phyloP scores from a whole-genome alignment of 139 green algal species.

The Microglena sp. region DNA sequence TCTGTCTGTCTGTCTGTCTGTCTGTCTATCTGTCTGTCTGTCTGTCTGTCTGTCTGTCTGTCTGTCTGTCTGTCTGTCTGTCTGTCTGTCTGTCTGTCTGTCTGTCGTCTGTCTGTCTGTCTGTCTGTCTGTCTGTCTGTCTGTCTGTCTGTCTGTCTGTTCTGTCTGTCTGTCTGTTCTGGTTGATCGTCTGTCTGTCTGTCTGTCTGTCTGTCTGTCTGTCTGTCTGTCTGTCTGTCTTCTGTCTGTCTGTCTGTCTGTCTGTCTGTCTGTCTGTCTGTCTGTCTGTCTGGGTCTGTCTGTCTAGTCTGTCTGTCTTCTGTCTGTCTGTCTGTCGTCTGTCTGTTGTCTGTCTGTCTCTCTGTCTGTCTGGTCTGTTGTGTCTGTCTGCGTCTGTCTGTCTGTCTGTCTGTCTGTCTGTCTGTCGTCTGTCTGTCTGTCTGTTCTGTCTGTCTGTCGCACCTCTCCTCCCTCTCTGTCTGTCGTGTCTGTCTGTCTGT shows the following conservation, averaged over 20 bases:
- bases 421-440: constrained; percentile 2
- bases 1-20: neutral
- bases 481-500: neutral
- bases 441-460: constrained; percentile 1
- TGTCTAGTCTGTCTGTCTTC: neutral
- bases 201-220: constrained; percentile 1
- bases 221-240: constrained; percentile 2
- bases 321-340: neutral
- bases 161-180: neutral
- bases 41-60: neutral
- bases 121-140: neutral
- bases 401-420: too few species aligned
- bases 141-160: neutral
- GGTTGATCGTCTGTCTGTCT: neutral
- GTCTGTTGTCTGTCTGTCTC: too few species aligned
- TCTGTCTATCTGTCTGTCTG: neutral
- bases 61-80: neutral
- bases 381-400: too few species aligned
- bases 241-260: constrained; percentile 2
- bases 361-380: too few species aligned
- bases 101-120: neutral
- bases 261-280: constrained; percentile 2
- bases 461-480: neutral
- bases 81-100: neutral
- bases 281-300: neutral